Evolutionary conservation across 164 flowering plant genomes (phyloP), one percentile per base, ranked within the genome.

Genomic region (Magnolia sinica): DNA sequence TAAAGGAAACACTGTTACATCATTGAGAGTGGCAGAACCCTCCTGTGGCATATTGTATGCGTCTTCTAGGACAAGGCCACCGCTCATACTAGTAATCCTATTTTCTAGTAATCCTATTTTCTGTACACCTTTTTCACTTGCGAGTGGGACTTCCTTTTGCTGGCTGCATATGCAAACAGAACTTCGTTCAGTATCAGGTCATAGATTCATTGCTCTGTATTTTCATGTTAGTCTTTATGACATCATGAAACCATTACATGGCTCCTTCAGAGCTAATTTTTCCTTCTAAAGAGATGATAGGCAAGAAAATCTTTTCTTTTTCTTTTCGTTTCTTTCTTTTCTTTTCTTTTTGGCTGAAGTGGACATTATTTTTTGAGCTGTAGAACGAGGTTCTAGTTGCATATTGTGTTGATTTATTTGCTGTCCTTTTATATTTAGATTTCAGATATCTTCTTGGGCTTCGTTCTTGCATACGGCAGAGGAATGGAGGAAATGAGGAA

Each of bases 401-500:
- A 37, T 37, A 37, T 37, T 37, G 22, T 27, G 27, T 66, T 22
- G 24, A 22, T 45, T 66, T 66, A 55, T 66, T 16, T 66, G 69
- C 22, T 66, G 29, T 18, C 65, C 7, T 63, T 65, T 65, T 5
- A 24, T 65, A 65, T 22, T 65, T 29, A 65, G 67, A 73, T 80
- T 75, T 64, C 76, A 79, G 87, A 63, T 68, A 73, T 58, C 76
- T 20, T 50, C 51, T 78, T 52, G 64, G 83, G 52, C 64, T 16
- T 73, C 59, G 73, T 81, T 23, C 8, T n/a, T 19, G 37, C 69
- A 19, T 24, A 8, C 49, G 51, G 58, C 9, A 7, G 10, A 22
- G 52, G 37, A 75, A 88, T 88, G 91, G 91, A 88, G 80, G 87
- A 84, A 74, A 83, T 24, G 45, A 82, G 77, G 79, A 76, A 8